A percentile compares a stretch with the other conserved stretches of the same genome.
Conservation (phyloP, 106 monocot species). For the Vanilla planifolia region DNA sequence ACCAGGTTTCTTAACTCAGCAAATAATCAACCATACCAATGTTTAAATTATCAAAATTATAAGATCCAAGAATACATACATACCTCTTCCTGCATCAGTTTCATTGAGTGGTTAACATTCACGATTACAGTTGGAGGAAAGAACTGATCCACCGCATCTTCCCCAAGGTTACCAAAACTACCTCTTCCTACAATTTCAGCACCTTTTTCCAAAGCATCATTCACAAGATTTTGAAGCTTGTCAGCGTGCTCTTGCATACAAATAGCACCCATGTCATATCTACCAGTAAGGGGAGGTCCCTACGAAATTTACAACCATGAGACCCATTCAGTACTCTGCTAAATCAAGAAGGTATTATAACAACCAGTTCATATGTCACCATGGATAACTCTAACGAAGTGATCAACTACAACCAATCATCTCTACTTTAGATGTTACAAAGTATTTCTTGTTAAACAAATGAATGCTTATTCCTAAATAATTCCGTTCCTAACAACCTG, state of each 20-base stretch:
- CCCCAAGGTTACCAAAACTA: conserved; percentile 87
- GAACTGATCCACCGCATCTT: conserved; percentile 96
- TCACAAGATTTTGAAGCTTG: conserved; percentile 89
- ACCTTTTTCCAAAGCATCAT: conserved; percentile 95
- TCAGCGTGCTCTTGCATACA: conserved; percentile 98
- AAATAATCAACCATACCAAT: not conserved
- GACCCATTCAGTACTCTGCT: too few species aligned
- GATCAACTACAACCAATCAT: too few species aligned
- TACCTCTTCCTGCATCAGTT: conserved; percentile 99
- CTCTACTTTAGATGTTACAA: too few species aligned
- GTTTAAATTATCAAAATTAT: not conserved
- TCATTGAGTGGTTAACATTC: conserved; percentile 92
- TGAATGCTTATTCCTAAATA: too few species aligned
- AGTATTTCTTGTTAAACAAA: too few species aligned
- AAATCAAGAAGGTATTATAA: too few species aligned
- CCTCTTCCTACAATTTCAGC: conserved; percentile 91
- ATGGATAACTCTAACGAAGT: too few species aligned
- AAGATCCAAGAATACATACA: not conserved
- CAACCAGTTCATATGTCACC: too few species aligned
- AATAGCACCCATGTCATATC: conserved; percentile 98
- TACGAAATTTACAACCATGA: conserved; percentile 12
- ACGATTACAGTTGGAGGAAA: conserved; percentile 93
- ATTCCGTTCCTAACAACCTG: too few species aligned
- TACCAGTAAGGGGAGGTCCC: conserved; percentile 87
- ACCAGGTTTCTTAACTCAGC: not conserved